Evolutionary conservation across 306 rosid species (phyloP).

Genomic region (Chamaecrista fasciculata): DNA sequence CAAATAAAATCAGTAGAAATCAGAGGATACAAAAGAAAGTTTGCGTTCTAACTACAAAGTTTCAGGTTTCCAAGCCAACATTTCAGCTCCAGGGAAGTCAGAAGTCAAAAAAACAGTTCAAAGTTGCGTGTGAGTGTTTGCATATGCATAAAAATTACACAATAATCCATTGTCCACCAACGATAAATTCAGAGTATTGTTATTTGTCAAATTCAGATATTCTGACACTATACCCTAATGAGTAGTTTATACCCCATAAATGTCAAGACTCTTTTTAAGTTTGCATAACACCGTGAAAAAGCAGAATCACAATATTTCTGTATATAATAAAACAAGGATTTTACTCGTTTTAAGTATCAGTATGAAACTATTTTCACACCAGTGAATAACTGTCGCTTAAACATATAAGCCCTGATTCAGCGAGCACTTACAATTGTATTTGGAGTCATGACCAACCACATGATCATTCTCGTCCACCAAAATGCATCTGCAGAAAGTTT

Average conservation of each 20-base stretch:
- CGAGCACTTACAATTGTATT: conserved; percentile 96
- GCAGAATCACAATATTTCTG: background rate
- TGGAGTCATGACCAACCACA: conserved; percentile 91
- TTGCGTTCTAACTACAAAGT: background rate
- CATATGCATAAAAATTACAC: conserved; percentile 3
- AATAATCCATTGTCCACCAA: no score
- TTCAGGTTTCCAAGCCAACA: conserved; percentile 5
- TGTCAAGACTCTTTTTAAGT: background rate
- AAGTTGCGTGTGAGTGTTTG: background rate
- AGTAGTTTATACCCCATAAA: background rate
- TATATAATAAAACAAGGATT: background rate
- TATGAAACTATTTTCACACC: no score
- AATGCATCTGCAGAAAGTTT: conserved; percentile 71
- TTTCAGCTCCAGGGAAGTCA: conserved; percentile 15
- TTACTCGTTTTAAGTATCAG: background rate
- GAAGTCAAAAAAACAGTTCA: conserved; percentile 6
- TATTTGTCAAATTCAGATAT: background rate
- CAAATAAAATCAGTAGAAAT: background rate
- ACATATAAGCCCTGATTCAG: background rate
- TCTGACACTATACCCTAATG: background rate
- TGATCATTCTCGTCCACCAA: conserved; percentile 93
- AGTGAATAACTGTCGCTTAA: background rate
- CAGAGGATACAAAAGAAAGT: background rate
- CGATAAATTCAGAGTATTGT: background rate
- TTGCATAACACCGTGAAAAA: background rate